phyloP scores from a whole-genome alignment of 495 filamentous ascomycete species.

The Tuber indicum region DNA sequence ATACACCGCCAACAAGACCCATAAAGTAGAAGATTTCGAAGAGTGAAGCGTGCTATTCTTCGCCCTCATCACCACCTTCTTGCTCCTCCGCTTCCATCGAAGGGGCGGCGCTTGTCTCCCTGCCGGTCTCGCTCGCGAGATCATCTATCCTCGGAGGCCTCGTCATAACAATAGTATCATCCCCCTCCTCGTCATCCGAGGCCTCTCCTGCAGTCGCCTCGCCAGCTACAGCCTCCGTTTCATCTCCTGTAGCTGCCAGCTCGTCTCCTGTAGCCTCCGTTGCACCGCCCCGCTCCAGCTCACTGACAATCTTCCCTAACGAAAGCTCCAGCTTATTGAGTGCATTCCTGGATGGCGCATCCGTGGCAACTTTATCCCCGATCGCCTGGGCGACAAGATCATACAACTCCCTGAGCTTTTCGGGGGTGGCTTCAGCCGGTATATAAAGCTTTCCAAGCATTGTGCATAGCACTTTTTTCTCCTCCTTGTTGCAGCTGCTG shows the following conservation, averaged over 20 bases:
- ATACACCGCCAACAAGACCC: neutral
- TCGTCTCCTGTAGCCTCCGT: conserved; percentile 44
- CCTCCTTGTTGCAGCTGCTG: conserved; percentile 63
- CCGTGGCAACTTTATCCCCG: conserved; percentile 59
- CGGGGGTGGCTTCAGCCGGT: conserved; percentile 52
- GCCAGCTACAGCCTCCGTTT: conserved; percentile 11
- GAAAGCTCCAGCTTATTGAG: conserved; percentile 70
- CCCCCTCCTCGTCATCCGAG: conserved; percentile 29
- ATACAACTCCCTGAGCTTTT: conserved; percentile 50
- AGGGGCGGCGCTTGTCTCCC: neutral
- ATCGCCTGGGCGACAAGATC: conserved; percentile 59
- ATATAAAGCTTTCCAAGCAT: conserved; percentile 80
- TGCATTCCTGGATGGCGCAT: conserved; percentile 66
- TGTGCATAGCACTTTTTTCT: conserved; percentile 71
- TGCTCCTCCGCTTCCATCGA: neutral
- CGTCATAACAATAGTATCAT: conserved; percentile 17
- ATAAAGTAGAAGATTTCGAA: neutral
- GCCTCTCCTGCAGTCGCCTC: conserved; percentile 29
- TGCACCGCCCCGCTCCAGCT: conserved; percentile 46
- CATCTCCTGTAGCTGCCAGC: conserved; percentile 38
- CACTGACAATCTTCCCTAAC: conserved; percentile 57
- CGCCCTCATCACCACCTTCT: neutral
- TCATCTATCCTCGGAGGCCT: neutral
- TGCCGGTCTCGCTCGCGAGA: neutral
- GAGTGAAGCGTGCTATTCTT: neutral